A percentile compares a stretch with the other conserved stretches of the same genome.
Conservation (phyloP, 1,139 yeast species). For the Taphrina communis region DNA sequence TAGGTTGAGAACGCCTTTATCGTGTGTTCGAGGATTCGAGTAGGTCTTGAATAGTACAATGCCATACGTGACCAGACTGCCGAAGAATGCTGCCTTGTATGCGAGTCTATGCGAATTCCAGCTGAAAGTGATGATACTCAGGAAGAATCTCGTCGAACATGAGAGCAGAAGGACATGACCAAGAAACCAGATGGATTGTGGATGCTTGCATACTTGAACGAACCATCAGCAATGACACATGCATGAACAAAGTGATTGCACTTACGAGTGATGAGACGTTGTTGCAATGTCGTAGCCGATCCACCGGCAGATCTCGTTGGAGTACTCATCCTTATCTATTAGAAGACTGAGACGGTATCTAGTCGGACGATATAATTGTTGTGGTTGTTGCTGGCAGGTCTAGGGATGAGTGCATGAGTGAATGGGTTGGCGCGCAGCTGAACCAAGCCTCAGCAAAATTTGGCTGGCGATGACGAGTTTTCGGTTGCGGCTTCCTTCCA, state of each 20-base stretch:
- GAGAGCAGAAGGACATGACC: conserved; percentile 74
- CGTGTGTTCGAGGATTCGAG: conserved; percentile 29
- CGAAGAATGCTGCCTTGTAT: conserved; percentile 67
- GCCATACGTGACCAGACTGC: conserved; percentile 76
- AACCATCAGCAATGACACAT: background rate
- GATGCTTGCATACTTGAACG: conserved; percentile 27
- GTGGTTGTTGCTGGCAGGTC: background rate
- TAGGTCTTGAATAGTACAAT: conserved; percentile 68
- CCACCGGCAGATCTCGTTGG: background rate
- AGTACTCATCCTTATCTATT: conserved; percentile 9
- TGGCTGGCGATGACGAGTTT: conserved; percentile 12
- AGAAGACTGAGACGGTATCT: background rate
- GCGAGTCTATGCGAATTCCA: conserved; percentile 54
- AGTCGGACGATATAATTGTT: background rate
- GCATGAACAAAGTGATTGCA: background rate
- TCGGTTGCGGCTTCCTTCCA: background rate
- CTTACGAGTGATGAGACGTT: conserved; percentile 22
- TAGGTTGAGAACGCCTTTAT: conserved; percentile 23
- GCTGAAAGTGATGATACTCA: conserved; percentile 56
- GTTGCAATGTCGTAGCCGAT: conserved; percentile 10
- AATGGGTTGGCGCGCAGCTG: background rate
- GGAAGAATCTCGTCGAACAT: conserved; percentile 61
- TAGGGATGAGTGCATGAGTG: conserved; percentile 2
- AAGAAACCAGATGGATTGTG: conserved; percentile 48
- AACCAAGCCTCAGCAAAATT: background rate